These are phyloP conservation scores for Aspergillus costaricaensis DNA, from an alignment of 2,329 filamentous ascomycete genomes.

Conservation along the genomic window DNA sequence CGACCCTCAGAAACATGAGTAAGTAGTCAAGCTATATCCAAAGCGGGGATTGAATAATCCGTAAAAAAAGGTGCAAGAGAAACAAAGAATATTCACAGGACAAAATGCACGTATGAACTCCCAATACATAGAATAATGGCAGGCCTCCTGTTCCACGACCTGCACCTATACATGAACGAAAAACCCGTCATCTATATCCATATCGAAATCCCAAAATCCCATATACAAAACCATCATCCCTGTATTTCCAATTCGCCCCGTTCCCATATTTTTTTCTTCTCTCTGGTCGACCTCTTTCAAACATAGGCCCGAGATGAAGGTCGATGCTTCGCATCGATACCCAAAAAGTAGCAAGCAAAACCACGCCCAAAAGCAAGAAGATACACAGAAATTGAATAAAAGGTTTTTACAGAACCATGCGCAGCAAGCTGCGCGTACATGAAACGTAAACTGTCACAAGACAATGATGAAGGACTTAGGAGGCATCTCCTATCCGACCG, in stretches of 20 bases:
- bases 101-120: not conserved
- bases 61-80: not conserved
- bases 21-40: not conserved
- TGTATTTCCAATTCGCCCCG: not conserved
- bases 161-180: constrained; percentile 9
- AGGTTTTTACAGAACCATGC: not conserved
- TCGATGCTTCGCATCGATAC: not conserved
- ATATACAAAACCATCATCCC: not conserved
- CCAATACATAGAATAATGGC: not conserved
- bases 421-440: constrained; percentile 2
- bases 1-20: not conserved
- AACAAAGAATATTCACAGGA: constrained; percentile 1
- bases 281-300: not conserved
- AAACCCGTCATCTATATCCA: not conserved
- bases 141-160: constrained; percentile 6
- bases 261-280: not conserved
- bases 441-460: not conserved
- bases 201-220: not conserved
- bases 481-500: not conserved
- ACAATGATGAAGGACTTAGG: not conserved
- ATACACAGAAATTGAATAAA: not conserved
- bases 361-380: not conserved
- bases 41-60: not conserved
- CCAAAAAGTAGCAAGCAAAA: not conserved
- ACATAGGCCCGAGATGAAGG: not conserved